phyloP scores from a whole-genome alignment of 2,329 filamentous ascomycete species.

The Venturia carpophila region DNA sequence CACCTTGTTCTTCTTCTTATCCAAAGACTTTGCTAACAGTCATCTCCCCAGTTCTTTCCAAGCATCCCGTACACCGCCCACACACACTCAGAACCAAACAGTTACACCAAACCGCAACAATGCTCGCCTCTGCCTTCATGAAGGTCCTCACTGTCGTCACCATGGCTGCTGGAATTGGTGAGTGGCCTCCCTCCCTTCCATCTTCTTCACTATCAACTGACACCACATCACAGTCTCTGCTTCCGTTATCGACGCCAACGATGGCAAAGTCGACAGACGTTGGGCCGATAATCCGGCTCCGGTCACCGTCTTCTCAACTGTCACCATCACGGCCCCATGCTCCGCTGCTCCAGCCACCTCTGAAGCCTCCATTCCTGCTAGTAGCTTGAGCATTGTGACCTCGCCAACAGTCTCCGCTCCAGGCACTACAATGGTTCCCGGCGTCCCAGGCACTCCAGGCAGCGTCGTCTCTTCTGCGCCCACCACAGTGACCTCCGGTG shows the following conservation, averaged over 20 bases:
- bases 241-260: neutral
- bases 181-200: neutral
- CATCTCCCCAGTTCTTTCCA: neutral
- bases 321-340: conserved; percentile 8
- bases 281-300: neutral
- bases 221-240: neutral
- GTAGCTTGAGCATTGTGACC: neutral
- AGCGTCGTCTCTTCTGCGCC: neutral
- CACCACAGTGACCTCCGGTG: neutral
- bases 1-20: neutral
- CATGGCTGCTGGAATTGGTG: neutral
- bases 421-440: neutral
- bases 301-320: neutral
- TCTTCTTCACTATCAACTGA: neutral
- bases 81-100: conserved; percentile 4
- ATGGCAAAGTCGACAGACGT: neutral
- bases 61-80: conserved; percentile 10
- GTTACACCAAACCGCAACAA: neutral
- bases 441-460: neutral
- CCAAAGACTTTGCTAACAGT: neutral
- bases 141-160: neutral
- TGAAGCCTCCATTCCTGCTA: neutral
- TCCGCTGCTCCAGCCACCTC: neutral
- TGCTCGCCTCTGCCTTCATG: neutral
- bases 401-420: neutral